Percentiles rank a stretch among this genome's conserved stretches.
phyloP scores from a whole-genome alignment of 1,284 basidiomycete species.

The Mycosarcoma maydis region DNA sequence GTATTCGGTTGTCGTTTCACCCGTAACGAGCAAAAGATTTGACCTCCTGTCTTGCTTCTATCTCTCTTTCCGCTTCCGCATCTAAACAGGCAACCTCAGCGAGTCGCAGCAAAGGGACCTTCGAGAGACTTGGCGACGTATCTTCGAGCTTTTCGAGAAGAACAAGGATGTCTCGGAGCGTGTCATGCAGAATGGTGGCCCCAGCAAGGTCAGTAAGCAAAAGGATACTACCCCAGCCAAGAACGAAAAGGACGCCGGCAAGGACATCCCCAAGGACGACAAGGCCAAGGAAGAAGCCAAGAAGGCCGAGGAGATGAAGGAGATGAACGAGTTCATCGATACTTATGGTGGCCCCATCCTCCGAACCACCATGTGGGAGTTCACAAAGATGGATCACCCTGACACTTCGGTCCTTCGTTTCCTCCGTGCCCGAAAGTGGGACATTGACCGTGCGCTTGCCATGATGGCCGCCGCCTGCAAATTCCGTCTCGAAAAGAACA shows the following conservation, averaged over 20 bases:
- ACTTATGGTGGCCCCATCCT: conserved; percentile 66
- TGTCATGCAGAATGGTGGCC: conserved; percentile 54
- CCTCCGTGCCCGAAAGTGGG: conserved; percentile 67
- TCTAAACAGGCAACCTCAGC: conserved; percentile 55
- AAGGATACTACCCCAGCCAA: conserved; percentile 23
- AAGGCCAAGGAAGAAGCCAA: conserved; percentile 65
- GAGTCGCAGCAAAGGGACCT: conserved; percentile 55
- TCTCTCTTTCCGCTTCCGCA: not conserved
- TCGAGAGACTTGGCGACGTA: conserved; percentile 54
- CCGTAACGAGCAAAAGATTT: too few relatives aligned
- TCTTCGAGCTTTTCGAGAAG: conserved; percentile 59
- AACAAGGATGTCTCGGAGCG: conserved; percentile 60
- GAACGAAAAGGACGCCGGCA: conserved; percentile 51
- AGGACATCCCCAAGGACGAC: conserved; percentile 63
- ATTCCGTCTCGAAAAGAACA: conserved; percentile 66
- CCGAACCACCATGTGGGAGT: conserved; percentile 56
- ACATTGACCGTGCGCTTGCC: conserved; percentile 65
- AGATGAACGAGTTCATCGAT: conserved; percentile 61
- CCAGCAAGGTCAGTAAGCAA: conserved; percentile 26
- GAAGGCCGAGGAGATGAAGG: conserved; percentile 55
- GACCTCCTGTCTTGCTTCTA: not conserved
- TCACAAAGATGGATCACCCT: conserved; percentile 62
- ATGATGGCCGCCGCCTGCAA: conserved; percentile 66
- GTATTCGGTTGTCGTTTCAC: conserved; percentile 7
- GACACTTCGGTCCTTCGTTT: conserved; percentile 65